phyloP scores from a whole-genome alignment of 2,329 filamentous ascomycete genomes.

The Cladosporium sp. region DNA sequence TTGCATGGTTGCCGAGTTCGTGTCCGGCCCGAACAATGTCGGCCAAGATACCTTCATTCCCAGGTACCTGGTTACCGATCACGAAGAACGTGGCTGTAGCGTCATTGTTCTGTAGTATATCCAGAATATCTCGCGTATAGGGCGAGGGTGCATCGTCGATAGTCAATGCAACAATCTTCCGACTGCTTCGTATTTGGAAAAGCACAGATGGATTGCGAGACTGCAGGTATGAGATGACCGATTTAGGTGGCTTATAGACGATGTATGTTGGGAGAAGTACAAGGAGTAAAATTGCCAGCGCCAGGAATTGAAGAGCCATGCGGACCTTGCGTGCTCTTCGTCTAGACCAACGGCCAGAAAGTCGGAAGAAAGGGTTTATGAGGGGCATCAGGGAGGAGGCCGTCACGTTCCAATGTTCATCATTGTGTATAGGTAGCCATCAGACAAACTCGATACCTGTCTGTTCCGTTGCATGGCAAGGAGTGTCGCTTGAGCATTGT shows the following conservation, averaged over 20 bases:
- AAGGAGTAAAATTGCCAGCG: slow-evolving; percentile 23
- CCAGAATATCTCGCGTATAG: slow-evolving; percentile 66
- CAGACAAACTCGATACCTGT: too few relatives aligned
- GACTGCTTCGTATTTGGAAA: slow-evolving; percentile 59
- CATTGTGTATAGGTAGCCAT: background rate
- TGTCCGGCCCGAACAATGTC: slow-evolving; percentile 51
- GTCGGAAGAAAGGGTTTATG: slow-evolving; percentile 29
- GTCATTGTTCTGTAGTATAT: slow-evolving; percentile 59
- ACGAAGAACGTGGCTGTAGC: slow-evolving; percentile 84
- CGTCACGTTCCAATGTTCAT: background rate
- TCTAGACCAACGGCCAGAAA: slow-evolving; percentile 30
- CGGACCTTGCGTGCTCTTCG: slow-evolving; percentile 27
- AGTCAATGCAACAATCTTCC: slow-evolving; percentile 73
- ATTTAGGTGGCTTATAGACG: slow-evolving; percentile 75
- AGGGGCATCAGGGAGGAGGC: slow-evolving; percentile 24
- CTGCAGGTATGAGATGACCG: slow-evolving; percentile 67
- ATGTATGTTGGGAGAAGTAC: slow-evolving; percentile 54
- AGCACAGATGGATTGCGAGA: slow-evolving; percentile 72
- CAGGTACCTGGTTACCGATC: slow-evolving; percentile 71
- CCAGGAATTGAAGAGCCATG: slow-evolving; percentile 26
- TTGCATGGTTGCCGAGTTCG: slow-evolving; percentile 78
- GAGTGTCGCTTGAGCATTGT: background rate
- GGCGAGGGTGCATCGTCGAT: slow-evolving; percentile 81
- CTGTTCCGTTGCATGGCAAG: background rate
- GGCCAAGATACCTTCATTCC: slow-evolving; percentile 46